Conservation (phyloP, 2,329 filamentous ascomycete genomes). For the Colletotrichum sublineola region DNA sequence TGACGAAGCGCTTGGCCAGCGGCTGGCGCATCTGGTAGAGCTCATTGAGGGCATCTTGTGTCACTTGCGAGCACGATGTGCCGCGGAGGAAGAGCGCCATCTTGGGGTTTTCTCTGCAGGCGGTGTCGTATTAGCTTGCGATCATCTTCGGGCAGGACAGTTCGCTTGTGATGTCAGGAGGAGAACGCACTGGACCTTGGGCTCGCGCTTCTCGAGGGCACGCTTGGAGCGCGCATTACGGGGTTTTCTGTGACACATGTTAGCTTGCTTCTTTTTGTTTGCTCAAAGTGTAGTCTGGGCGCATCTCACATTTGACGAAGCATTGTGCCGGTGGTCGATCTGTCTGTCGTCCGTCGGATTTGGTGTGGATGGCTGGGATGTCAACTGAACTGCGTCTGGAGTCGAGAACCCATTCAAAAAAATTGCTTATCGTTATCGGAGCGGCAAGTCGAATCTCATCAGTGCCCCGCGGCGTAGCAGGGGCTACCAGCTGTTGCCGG, state of each 20-base stretch:
- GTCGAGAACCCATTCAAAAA: slow-evolving; percentile 31
- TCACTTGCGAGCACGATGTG: slow-evolving; percentile 84
- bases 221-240: slow-evolving; percentile 90
- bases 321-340: slow-evolving; percentile 52
- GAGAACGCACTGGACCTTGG: slow-evolving; percentile 72
- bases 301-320: slow-evolving; percentile 62
- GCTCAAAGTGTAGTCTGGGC: background rate
- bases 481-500: background rate
- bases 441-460: slow-evolving; percentile 24
- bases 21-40: slow-evolving; percentile 88
- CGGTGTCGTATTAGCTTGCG: slow-evolving; percentile 12
- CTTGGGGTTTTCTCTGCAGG: slow-evolving; percentile 81
- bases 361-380: slow-evolving; percentile 40
- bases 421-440: slow-evolving; percentile 39
- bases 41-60: slow-evolving; percentile 87
- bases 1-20: slow-evolving; percentile 89
- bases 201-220: slow-evolving; percentile 91
- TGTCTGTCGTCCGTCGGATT: slow-evolving; percentile 37
- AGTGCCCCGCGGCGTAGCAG: slow-evolving; percentile 3
- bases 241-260: slow-evolving; percentile 62
- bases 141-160: background rate
- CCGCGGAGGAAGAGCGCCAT: slow-evolving; percentile 90
- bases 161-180: background rate
- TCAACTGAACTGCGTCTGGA: slow-evolving; percentile 13
- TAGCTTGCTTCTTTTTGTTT: background rate